Evolutionary conservation across 2,329 filamentous ascomycete species (phyloP).

Genomic region (Ophiosphaerella narmari): DNA sequence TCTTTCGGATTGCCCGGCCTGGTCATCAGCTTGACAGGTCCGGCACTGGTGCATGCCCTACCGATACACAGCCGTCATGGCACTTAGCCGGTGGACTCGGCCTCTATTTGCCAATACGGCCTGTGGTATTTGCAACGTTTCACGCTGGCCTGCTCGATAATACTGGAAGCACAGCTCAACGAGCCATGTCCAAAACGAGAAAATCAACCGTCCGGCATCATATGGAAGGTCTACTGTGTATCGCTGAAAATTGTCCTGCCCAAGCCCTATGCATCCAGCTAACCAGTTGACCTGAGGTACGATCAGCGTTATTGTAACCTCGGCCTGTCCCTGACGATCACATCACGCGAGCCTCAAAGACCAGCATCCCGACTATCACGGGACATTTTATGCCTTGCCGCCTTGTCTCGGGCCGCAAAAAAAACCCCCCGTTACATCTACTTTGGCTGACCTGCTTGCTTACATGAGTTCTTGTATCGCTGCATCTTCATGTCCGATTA

Average conservation of each 20-base stretch:
- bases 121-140: conserved; percentile 34
- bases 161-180: conserved; percentile 15
- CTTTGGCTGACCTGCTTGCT: background rate
- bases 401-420: conserved; percentile 8
- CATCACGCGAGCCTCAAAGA: conserved; percentile 15
- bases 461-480: conserved; percentile 7
- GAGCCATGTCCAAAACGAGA: conserved; percentile 16
- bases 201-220: conserved; percentile 9
- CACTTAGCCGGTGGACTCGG: conserved; percentile 33
- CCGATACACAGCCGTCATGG: conserved; percentile 19
- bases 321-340: conserved; percentile 25
- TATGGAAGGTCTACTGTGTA: conserved; percentile 13
- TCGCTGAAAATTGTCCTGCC: conserved; percentile 3
- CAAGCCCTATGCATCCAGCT: conserved; percentile 12
- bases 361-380: conserved; percentile 3
- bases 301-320: conserved; percentile 24
- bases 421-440: background rate
- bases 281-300: conserved; percentile 16
- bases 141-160: conserved; percentile 21
- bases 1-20: conserved; percentile 15
- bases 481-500: too few species aligned
- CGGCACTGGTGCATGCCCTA: conserved; percentile 13
- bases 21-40: conserved; percentile 16
- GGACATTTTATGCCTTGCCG: background rate
- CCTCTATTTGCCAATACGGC: conserved; percentile 28